A percentile compares a stretch with the other conserved stretches of the same genome.
Conservation (phyloP, 306 rosid genomes). For the Casuarina equisetifolia region DNA sequence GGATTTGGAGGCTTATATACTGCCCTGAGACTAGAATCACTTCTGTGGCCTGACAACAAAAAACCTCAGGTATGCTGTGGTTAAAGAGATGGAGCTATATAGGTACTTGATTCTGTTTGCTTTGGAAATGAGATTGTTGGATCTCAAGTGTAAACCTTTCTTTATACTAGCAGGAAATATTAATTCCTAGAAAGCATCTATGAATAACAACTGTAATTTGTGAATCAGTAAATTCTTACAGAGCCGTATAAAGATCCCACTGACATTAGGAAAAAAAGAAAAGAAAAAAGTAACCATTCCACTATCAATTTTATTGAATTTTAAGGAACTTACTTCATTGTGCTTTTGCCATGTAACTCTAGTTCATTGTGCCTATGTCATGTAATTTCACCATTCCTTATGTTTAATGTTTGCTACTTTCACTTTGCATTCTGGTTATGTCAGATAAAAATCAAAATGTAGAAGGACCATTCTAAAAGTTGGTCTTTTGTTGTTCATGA, state of each 20-base stretch:
- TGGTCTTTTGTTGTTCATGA: neutral
- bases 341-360: neutral
- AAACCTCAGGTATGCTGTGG: conserved; percentile 64
- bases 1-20: conserved; percentile 98
- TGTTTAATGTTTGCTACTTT: neutral
- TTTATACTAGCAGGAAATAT: too few species aligned
- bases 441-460: neutral
- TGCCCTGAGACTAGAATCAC: conserved; percentile 89
- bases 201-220: too few species aligned
- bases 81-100: neutral
- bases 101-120: neutral
- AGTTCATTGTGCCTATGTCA: neutral
- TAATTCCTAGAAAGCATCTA: too few species aligned
- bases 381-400: neutral
- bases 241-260: too few species aligned
- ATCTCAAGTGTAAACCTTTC: neutral
- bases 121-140: neutral
- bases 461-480: neutral
- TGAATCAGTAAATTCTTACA: too few species aligned
- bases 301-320: too few species aligned
- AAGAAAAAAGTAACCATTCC: too few species aligned
- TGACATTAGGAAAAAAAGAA: too few species aligned
- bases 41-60: conserved; percentile 76
- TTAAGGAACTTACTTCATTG: neutral
- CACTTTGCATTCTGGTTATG: neutral